phyloP scores from a whole-genome alignment of 306 rosid genomes.

The Cyamopsis tetragonoloba region DNA sequence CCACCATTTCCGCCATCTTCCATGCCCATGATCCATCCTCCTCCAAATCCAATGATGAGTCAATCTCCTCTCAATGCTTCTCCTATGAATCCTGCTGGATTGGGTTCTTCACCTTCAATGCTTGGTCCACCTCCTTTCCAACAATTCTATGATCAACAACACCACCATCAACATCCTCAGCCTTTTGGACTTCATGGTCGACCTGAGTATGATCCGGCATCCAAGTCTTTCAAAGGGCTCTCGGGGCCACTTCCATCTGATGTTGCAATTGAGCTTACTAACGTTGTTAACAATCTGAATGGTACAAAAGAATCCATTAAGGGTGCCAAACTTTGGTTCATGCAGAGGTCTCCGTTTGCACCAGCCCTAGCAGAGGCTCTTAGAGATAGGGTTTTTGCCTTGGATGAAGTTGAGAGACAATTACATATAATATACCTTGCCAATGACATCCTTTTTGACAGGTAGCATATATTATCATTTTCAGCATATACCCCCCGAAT shows the following conservation, averaged over 20 bases:
- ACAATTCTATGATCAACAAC: slow-evolving; percentile 66
- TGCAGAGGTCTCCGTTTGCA: slow-evolving; percentile 93
- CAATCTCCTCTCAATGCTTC: slow-evolving; percentile 59
- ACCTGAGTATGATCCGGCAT: slow-evolving; percentile 73
- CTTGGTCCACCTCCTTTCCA: slow-evolving; percentile 62
- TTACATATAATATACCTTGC: slow-evolving; percentile 85
- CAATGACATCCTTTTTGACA: slow-evolving; percentile 92
- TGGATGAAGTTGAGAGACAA: slow-evolving; percentile 91
- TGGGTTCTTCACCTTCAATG: slow-evolving; percentile 52
- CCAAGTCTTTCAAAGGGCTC: slow-evolving; percentile 72
- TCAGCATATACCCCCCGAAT: not conserved
- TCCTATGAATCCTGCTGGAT: slow-evolving; percentile 53
- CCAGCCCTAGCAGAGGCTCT: slow-evolving; percentile 93
- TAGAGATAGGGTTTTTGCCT: slow-evolving; percentile 64
- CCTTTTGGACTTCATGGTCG: slow-evolving; percentile 70
- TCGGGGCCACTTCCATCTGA: slow-evolving; percentile 92
- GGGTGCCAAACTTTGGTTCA: slow-evolving; percentile 95
- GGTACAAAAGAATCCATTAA: slow-evolving; percentile 94
- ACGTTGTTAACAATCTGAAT: slow-evolving; percentile 62
- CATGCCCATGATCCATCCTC: slow-evolving; percentile 66
- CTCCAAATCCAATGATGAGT: slow-evolving; percentile 74
- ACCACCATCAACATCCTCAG: slow-evolving; percentile 71
- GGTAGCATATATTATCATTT: slow-evolving; percentile 37
- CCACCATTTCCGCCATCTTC: slow-evolving; percentile 58
- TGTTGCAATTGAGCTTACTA: slow-evolving; percentile 69